Evolutionary conservation across 805 yeast species (phyloP).

Genomic region (Jamesozyma jinghongensis): DNA sequence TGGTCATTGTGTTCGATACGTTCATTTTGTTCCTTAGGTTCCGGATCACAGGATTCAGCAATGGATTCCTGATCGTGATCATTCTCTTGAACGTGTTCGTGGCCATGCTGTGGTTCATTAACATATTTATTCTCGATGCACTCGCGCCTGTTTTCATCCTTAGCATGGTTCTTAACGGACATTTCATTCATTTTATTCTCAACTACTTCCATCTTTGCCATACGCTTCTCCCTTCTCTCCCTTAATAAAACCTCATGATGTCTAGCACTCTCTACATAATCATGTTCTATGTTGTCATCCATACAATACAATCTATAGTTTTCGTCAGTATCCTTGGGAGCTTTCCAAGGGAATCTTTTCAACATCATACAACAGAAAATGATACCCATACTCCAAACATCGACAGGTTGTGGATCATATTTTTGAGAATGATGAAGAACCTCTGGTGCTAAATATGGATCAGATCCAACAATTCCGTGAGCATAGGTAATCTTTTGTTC

Average conservation of each 20-base stretch:
- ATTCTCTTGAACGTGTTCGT: background rate
- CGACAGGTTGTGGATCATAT: slow-evolving; percentile 70
- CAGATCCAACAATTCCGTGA: slow-evolving; percentile 75
- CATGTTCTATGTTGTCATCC: slow-evolving; percentile 68
- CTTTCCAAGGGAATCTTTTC: slow-evolving; percentile 81
- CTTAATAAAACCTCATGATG: slow-evolving; percentile 55
- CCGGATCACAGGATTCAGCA: slow-evolving; percentile 28
- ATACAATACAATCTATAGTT: slow-evolving; percentile 55
- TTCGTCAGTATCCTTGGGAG: slow-evolving; percentile 59
- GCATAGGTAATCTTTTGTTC: slow-evolving; percentile 48
- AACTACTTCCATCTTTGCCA: background rate
- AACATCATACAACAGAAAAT: slow-evolving; percentile 80
- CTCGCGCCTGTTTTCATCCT: background rate
- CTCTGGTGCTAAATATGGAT: slow-evolving; percentile 82
- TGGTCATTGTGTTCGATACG: no score
- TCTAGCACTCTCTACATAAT: slow-evolving; percentile 59
- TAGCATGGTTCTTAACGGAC: background rate
- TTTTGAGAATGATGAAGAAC: slow-evolving; percentile 40
- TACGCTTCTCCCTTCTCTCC: slow-evolving; percentile 30
- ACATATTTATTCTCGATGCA: slow-evolving; percentile 22
- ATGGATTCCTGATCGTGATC: slow-evolving; percentile 37
- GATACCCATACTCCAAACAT: slow-evolving; percentile 77
- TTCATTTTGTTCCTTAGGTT: slow-evolving; percentile 53
- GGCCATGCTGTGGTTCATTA: slow-evolving; percentile 30
- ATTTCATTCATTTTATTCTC: background rate